phyloP scores from a whole-genome alignment of 2,329 filamentous ascomycete species.

The Hirsutella rhossiliensis region DNA sequence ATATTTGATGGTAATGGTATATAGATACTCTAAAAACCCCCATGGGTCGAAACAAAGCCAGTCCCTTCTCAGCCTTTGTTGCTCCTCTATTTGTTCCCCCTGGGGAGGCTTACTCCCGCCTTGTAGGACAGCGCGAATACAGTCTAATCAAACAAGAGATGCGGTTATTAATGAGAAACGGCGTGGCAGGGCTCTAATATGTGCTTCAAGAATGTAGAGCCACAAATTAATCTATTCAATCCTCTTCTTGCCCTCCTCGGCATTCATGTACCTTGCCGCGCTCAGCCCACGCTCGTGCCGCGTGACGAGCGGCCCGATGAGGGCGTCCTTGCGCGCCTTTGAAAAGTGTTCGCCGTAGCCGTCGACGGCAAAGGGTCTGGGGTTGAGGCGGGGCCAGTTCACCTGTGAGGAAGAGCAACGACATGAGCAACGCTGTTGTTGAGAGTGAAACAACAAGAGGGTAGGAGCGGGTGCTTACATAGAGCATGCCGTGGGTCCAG shows the following conservation, averaged over 20 bases:
- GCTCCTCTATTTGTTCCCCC: no score
- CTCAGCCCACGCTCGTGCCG: constrained; percentile 74
- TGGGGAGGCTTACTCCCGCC: no score
- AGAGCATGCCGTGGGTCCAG: constrained; percentile 76
- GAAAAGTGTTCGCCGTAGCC: constrained; percentile 78
- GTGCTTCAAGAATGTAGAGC: not conserved
- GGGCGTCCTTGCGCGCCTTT: constrained; percentile 68
- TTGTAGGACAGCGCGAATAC: no score
- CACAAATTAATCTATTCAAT: constrained; percentile 53
- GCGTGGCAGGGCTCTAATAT: no score
- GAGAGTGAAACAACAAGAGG: not conserved
- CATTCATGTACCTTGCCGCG: constrained; percentile 67
- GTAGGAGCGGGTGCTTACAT: constrained; percentile 49
- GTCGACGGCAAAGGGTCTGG: constrained; percentile 73
- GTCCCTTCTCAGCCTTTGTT: no score
- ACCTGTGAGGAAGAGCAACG: constrained; percentile 50
- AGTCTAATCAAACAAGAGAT: no score
- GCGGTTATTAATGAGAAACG: no score
- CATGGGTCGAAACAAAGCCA: no score
- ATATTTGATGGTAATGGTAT: no score
- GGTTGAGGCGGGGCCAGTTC: constrained; percentile 96
- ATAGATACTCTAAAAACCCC: no score
- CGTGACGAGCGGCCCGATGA: constrained; percentile 60
- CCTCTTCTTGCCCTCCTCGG: constrained; percentile 97
- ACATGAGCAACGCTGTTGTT: constrained; percentile 1